Base-by-base conservation (phyloP, 345 rosid genomes). In the Gynandropsis gynandra region DNA sequence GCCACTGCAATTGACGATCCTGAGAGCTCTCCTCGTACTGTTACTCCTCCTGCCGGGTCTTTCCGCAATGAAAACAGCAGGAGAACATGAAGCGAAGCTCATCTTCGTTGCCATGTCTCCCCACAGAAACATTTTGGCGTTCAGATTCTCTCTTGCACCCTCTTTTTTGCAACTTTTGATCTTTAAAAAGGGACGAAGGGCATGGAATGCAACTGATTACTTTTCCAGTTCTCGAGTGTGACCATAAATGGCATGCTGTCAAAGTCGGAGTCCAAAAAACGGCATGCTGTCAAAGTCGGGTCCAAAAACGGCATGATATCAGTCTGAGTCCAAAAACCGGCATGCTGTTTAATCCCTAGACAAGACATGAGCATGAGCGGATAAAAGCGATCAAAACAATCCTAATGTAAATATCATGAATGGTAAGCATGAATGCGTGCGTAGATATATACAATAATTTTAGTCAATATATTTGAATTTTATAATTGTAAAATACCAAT, bases 1-100 rank as follows among this genome's bases (percentile, higher is more conserved):
- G 34, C 74, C 64, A 8, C 55, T 55, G 33, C 73, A 72, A 38
- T 56, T 72, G 45, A 67, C 27, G 53, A 65, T 58, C 68, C 54
- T 39, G 20, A 50, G 34, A 44, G 66, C 61, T 49, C 59, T 55
- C 50, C 40, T 62, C 16, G 47, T 44, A 20, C 19, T 54, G 27
- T 10, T 16, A 44, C 13, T 51, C 53, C 54, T 37, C 33, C 13
- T 36, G 17, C 38, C 50, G 4, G 54, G 1, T 7, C 37, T 47
- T 40, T 29, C 36, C 42, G 49, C 41, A 20, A 24, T 14, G 1
- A 17, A 37, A 44, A 38, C 58, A 5, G 29, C 29, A 24, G 46
- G 18, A 42, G 57, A 38, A 37, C 3, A 37, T 27, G 46, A 36
- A 48, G 54, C 33, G 16, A 62, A 35, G 0, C 20, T 49, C 50